phyloP scores from a whole-genome alignment of 2,329 filamentous ascomycete genomes.

The Penicillium sp. region DNA sequence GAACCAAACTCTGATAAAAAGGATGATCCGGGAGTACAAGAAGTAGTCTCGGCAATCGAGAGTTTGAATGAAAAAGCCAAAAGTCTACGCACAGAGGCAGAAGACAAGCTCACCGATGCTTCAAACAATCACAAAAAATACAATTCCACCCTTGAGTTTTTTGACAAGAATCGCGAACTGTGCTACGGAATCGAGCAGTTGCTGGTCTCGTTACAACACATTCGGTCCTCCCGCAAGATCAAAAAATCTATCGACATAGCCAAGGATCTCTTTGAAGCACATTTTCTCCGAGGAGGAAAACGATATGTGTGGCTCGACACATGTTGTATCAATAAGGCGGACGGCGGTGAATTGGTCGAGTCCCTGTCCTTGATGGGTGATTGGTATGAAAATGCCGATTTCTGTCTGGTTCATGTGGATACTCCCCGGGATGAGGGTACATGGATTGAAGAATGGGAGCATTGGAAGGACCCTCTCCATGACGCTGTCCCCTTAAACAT shows the following conservation, averaged over 20 bases:
- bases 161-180: not conserved
- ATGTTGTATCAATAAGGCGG: conserved; percentile 25
- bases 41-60: not conserved
- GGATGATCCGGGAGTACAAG: not conserved
- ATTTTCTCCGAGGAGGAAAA: conserved; percentile 9
- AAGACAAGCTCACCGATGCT: not conserved
- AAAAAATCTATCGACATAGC: not conserved
- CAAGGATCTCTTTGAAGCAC: conserved; percentile 8
- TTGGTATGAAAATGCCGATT: conserved; percentile 22
- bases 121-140: not conserved
- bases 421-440: conserved; percentile 5
- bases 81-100: not conserved
- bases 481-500: conserved; percentile 5
- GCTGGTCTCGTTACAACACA: not conserved
- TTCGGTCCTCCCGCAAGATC: not conserved
- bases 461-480: conserved; percentile 5
- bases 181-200: not conserved
- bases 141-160: not conserved
- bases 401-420: conserved; percentile 21
- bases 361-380: conserved; percentile 24
- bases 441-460: conserved; percentile 10
- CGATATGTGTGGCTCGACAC: conserved; percentile 27
- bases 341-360: conserved; percentile 19
- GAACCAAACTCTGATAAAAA: not conserved
- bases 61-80: not conserved